A percentile compares a stretch with the other conserved stretches of the same genome.
phyloP scores from a whole-genome alignment of 2,329 filamentous ascomycete species.

The Mycosphaerelloides madeirae region DNA sequence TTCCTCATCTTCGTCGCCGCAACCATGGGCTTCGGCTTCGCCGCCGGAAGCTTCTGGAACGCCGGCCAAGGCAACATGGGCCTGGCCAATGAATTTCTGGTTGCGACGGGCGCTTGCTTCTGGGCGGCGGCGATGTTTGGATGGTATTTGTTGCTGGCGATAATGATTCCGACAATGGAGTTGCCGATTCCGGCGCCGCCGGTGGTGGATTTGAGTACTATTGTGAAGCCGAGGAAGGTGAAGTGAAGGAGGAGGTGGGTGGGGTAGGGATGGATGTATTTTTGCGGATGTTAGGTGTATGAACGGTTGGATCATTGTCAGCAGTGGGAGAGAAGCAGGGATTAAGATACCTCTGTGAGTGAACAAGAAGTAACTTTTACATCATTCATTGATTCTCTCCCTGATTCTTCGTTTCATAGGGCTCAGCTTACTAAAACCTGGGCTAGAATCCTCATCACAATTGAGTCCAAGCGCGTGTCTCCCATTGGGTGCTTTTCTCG shows the following conservation, averaged over 20 bases:
- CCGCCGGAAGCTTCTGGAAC: slow-evolving; percentile 12
- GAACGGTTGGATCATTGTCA: too few species aligned
- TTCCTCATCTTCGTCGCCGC: slow-evolving; percentile 24
- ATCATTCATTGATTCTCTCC: too few species aligned
- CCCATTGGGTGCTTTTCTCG: too few species aligned
- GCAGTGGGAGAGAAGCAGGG: too few species aligned
- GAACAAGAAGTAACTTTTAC: too few species aligned
- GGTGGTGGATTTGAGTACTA: slow-evolving; percentile 15
- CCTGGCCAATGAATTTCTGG: slow-evolving; percentile 8
- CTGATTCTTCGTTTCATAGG: too few species aligned
- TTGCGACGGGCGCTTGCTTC: slow-evolving; percentile 16
- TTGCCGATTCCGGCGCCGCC: slow-evolving; percentile 16
- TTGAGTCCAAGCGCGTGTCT: too few species aligned
- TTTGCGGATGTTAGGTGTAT: too few species aligned
- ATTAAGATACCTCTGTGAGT: too few species aligned
- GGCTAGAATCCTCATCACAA: too few species aligned
- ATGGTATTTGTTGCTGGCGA: slow-evolving; percentile 18
- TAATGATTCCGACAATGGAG: slow-evolving; percentile 20
- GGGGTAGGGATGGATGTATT: too few species aligned
- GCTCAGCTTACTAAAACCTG: too few species aligned
- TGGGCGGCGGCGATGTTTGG: slow-evolving; percentile 19
- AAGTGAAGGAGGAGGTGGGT: slow-evolving; percentile 5
- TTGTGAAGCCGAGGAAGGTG: slow-evolving; percentile 14
- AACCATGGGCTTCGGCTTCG: slow-evolving; percentile 18
- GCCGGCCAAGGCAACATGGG: slow-evolving; percentile 10